Conservation (phyloP, 345 rosid genomes). For the Citrus hindsii region DNA sequence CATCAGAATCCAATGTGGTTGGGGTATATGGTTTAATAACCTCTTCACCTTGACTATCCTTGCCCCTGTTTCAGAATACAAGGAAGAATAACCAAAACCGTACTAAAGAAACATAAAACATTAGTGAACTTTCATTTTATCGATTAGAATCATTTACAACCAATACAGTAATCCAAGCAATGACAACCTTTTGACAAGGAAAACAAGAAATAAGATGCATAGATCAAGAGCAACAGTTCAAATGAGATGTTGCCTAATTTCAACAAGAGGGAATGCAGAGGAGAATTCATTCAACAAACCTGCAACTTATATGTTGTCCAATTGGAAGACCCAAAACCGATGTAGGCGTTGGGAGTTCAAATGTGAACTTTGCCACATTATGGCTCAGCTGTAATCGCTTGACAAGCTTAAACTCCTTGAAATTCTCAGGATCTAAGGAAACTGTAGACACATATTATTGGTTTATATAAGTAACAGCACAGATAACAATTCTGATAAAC, state of each 20-base stretch:
- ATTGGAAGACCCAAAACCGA: slow-evolving; percentile 93
- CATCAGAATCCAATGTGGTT: slow-evolving; percentile 87
- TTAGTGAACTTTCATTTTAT: not conserved
- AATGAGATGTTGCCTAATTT: not conserved
- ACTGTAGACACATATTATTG: slow-evolving; percentile 31
- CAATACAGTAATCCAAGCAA: not conserved
- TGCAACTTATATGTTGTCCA: slow-evolving; percentile 98
- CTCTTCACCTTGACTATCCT: slow-evolving; percentile 81
- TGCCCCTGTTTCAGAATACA: slow-evolving; percentile 53
- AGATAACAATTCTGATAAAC: not conserved
- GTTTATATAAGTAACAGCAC: not conserved
- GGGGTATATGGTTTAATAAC: slow-evolving; percentile 96
- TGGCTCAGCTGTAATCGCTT: slow-evolving; percentile 82
- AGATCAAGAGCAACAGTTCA: not conserved
- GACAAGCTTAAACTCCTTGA: slow-evolving; percentile 87
- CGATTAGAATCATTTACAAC: not conserved
- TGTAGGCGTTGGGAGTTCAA: slow-evolving; percentile 71
- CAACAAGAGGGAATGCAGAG: not conserved
- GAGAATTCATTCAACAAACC: slow-evolving; percentile 34
- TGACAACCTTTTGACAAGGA: not conserved
- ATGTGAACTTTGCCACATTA: slow-evolving; percentile 90
- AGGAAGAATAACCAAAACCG: not conserved
- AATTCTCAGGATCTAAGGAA: slow-evolving; percentile 83
- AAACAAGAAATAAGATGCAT: not conserved
- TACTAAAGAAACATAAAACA: not conserved